Conservation (phyloP, 2,329 filamentous ascomycete species). For the Zopfia rhizophila region DNA sequence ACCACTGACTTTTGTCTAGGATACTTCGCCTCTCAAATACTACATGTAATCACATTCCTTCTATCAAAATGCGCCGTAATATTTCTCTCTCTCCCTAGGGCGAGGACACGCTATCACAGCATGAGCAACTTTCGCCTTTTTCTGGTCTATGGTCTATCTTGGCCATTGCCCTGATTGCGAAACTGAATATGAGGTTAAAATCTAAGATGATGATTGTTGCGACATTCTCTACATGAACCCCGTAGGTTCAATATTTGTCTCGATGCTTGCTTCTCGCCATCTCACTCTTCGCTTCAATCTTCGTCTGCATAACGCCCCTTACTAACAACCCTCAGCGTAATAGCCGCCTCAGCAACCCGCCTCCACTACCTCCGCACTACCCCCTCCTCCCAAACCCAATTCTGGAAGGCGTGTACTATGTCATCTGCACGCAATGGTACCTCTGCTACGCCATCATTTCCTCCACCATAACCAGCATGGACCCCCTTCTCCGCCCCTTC, state of each 20-base stretch:
- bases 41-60: conserved; percentile 40
- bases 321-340: conserved; percentile 19
- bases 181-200: conserved; percentile 38
- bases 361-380: conserved; percentile 37
- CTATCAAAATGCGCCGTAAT: conserved; percentile 42
- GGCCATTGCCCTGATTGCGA: conserved; percentile 37
- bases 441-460: conserved; percentile 49
- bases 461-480: conserved; percentile 43
- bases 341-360: conserved; percentile 36
- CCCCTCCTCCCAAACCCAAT: conserved; percentile 26
- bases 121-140: conserved; percentile 27
- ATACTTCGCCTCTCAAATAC: conserved; percentile 41
- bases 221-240: conserved; percentile 43
- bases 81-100: conserved; percentile 38
- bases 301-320: neutral
- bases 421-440: conserved; percentile 48
- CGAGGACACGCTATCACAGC: conserved; percentile 31
- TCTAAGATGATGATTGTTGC: conserved; percentile 39
- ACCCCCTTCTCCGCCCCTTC: conserved; percentile 46
- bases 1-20: conserved; percentile 23
- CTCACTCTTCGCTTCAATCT: neutral
- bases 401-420: conserved; percentile 32
- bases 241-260: conserved; percentile 22
- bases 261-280: neutral
- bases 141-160: conserved; percentile 36